Evolutionary conservation across 129 eudicot species (phyloP), one percentile per base, ranked within the genome.

Genomic region (sunflower (Helianthus annuus)): DNA sequence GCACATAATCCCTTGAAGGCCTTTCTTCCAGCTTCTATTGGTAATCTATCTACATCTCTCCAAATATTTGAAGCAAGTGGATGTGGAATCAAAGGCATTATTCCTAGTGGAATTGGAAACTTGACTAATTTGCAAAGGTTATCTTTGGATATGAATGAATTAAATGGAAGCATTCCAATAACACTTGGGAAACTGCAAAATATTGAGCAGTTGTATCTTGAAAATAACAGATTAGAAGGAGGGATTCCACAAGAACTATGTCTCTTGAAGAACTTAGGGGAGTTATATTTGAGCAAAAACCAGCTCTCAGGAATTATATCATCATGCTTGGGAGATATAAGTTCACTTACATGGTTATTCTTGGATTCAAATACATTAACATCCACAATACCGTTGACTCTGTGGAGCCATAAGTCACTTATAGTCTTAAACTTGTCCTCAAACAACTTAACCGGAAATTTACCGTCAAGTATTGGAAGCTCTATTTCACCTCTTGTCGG

Each of bases 51-150:
- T 6, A 72, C 51, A 8, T 72, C 72, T 13, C 81, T 84, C 5
- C 11, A 3, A 2, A 0, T 1, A 24, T 74, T 84, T 65, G 68
- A 80, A 40, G 83, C 78, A 48, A 22, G 17, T 38, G 77, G 66
- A 16, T 68, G 76, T 51, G 51, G 71, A 51, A 62, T 81, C 46
- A 77, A 13, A 29, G 88, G 83, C 55, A 10, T 14, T 4, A 77
- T 84, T 69, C 83, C 88, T 1, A 29, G 46, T 56, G 85, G 14
- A 56, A 73, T 80, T 44, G 81, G 88, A 7, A 88, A 79, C 29
- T 16, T 85, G 77, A 80, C 59, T 1, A 42, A 62, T 34, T 51
- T 88, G 56, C 29, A 2, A 24, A 22, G 0, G 17, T 16, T 85
- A 27, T 5, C 39, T 72, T 53, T 83, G 34, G 77, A 48, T 27